These are phyloP conservation scores for Holtermannia corniformis DNA, from an alignment of 768 basidiomycete species.

Conservation along the genomic window DNA sequence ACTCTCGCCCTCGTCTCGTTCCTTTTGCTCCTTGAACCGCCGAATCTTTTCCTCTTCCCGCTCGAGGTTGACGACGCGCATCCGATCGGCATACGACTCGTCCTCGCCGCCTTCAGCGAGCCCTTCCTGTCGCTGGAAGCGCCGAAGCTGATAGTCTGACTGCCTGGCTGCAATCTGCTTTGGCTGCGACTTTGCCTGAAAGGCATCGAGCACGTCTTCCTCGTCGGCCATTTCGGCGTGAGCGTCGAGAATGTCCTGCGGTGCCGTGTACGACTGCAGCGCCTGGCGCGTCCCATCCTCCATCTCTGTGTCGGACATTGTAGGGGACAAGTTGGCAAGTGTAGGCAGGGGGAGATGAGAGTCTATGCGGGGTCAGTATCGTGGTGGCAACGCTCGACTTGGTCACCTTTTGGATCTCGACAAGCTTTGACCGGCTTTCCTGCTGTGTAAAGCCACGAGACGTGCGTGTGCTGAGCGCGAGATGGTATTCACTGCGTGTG, in stretches of 20 bases:
- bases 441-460: no score
- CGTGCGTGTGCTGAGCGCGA: no score
- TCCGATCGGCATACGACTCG: slow-evolving; percentile 83
- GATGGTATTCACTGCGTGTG: no score
- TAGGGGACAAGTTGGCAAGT: not conserved
- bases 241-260: slow-evolving; percentile 87
- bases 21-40: slow-evolving; percentile 79
- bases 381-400: no score
- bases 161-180: slow-evolving; percentile 89
- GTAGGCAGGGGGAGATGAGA: no score
- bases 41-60: slow-evolving; percentile 81
- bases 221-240: slow-evolving; percentile 89
- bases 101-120: slow-evolving; percentile 65
- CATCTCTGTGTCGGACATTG: slow-evolving; percentile 9
- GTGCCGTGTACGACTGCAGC: slow-evolving; percentile 82
- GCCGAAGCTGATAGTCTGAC: slow-evolving; percentile 86
- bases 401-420: no score
- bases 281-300: slow-evolving; percentile 1
- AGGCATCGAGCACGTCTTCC: slow-evolving; percentile 56
- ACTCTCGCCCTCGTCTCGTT: slow-evolving; percentile 52
- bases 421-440: no score
- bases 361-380: no score
- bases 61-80: slow-evolving; percentile 82
- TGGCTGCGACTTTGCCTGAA: slow-evolving; percentile 78
- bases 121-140: slow-evolving; percentile 66